Evolutionary conservation across 768 basidiomycete species (phyloP), one percentile per base, ranked within the genome.

Genomic region (Pleurotus ostreatus): DNA sequence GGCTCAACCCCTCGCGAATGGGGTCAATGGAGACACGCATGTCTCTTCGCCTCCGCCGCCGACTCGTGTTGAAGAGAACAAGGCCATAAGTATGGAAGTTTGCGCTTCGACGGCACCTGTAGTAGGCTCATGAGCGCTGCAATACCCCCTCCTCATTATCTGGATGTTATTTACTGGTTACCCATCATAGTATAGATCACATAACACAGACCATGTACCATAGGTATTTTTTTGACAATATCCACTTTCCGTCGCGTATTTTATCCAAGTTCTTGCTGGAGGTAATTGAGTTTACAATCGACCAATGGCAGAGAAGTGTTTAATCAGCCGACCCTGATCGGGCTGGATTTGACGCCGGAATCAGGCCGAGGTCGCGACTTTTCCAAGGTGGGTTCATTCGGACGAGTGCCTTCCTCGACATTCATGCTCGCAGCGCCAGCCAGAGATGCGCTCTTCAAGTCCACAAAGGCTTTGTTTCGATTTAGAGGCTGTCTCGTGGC

Each of bases 401-500:
- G 18, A 43, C 13, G 44, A 38, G 12, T 16, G 16, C 47, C 37
- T 41, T 48, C 53, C 23, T 41, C 38, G 25, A 49, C 56, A 63
- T 65, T 66, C 61, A 81, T 82, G 79, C 70, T 80, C 52, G 62
- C 72, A 59, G 69, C 69, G 55, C 30, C 72, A 49, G 67, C 76
- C 56, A 73, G 72, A 63, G 75, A 75, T 71, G 77, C 68, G 43
- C 63, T 81, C 46, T 61, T 69, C 59, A 74, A 68, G 60, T 65
- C 71, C 20, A 59, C 72, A 9, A 61, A 68, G 55, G 63, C 64
- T 2, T 12, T 64, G 12, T 78, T 74, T 58, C 68, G 72, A 49
- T 74, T 80, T 63, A 74, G 71, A 60, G 71, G 76, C 55, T 80
- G 74, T 62, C 71, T 79, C 30, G 61, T 68, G 56, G 68, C 73